Conservation (phyloP, 805 yeast species). For the Starmerella roubikii region DNA sequence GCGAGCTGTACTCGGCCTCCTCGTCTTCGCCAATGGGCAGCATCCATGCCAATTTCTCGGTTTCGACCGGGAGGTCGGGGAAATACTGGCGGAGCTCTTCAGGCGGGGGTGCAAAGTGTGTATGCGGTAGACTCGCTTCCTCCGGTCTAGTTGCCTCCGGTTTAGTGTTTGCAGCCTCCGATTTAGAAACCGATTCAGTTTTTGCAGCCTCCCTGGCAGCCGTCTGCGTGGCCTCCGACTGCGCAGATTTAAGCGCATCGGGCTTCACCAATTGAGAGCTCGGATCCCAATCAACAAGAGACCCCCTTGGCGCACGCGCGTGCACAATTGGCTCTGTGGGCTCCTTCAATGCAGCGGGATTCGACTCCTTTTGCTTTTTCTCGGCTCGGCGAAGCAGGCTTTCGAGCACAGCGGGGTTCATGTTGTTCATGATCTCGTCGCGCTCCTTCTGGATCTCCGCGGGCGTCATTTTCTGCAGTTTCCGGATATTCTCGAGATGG, state of each 20-base stretch:
- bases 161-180: too few species aligned
- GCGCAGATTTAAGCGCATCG: background rate
- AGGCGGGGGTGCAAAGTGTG: constrained; percentile 39
- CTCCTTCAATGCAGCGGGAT: background rate
- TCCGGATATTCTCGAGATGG: constrained; percentile 58
- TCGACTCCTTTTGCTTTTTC: constrained; percentile 28
- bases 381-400: constrained; percentile 31
- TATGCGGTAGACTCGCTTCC: too few species aligned
- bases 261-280: background rate
- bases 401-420: constrained; percentile 57
- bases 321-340: background rate
- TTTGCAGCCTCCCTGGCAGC: too few species aligned
- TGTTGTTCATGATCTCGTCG: constrained; percentile 47
- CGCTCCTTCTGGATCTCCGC: constrained; percentile 53
- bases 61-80: constrained; percentile 79
- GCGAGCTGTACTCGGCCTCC: constrained; percentile 33
- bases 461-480: constrained; percentile 45
- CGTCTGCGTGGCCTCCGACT: too few species aligned
- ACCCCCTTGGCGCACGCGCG: constrained; percentile 1
- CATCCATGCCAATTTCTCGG: constrained; percentile 86
- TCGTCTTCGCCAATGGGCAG: constrained; percentile 38
- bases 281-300: constrained; percentile 12
- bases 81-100: constrained; percentile 68
- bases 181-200: too few species aligned
- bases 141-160: too few species aligned